Evolutionary conservation across 2,329 filamentous ascomycete species (phyloP), one percentile per base, ranked within the genome.

Genomic region (Epicoccum nigrum): DNA sequence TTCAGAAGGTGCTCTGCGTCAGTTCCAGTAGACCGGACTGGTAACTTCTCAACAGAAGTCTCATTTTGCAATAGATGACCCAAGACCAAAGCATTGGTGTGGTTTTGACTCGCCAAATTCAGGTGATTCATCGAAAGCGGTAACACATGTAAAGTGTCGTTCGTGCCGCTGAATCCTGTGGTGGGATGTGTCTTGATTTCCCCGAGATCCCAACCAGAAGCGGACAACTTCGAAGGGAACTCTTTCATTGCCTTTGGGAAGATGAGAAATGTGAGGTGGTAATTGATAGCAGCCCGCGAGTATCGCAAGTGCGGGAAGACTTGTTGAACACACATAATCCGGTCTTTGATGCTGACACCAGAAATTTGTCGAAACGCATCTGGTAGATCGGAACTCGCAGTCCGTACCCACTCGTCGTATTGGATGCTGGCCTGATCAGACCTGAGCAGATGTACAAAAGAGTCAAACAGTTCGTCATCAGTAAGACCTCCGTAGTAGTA

Each of bases 161-260:
- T 86, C 0, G 87, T 91, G 0, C 87, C 87, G 46, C 85, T 88
- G 61, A 91, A 91, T 0, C 87, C 88, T 0, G 83, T 86, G 0
- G 80, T 85, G 0, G 79, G 76, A 16, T 83, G 71, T 0, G 15
- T 5, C 46, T 80, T 85, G 4, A 39, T 39, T 30, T 73, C 64
- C 4, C 74, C 83, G 15, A 90, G 72, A 53, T 90, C 86, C 87
- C 86, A 90, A 0, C 85, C 86, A 0, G 86, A 89, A 0, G 84
- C 79, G 0, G 83, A 84, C 0, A 90, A 69, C 53, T 89, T 90
- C 7, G 77, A 47, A 0, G 81, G 80, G 39, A 88, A 90, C 51
- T 88, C 82, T 17, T 80, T 84, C 54, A 83, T 79, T 17, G 86
- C 81, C 25, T 78, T 83, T 0, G 85, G 78, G 55, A 90, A 90